A percentile compares a stretch with the other conserved stretches of the same genome.
Conservation (phyloP, 352 stramenopile genomes). For the Globisporangium alternatum region DNA sequence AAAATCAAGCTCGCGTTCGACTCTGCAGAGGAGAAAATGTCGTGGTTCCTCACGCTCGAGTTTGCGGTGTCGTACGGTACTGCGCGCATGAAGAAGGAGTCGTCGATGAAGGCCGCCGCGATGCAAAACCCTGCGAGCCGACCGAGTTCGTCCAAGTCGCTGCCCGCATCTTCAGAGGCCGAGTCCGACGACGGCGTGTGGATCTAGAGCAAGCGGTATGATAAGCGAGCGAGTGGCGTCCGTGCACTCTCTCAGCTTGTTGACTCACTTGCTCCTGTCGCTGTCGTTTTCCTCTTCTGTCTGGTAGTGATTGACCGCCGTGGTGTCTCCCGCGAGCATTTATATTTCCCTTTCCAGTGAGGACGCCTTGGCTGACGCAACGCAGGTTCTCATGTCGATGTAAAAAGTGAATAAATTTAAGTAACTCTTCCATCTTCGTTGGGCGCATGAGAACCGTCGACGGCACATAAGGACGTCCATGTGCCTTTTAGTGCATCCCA, state of each 20-base stretch:
- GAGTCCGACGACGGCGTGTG: slow-evolving; percentile 63
- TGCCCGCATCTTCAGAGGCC: slow-evolving; percentile 23
- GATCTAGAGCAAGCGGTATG: slow-evolving; percentile 38
- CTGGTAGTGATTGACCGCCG: background rate
- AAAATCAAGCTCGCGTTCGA: slow-evolving; percentile 82
- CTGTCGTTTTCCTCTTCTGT: background rate
- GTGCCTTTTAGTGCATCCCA: background rate
- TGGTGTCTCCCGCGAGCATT: slow-evolving; percentile 1
- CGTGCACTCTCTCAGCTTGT: too few species aligned
- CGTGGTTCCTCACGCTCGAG: slow-evolving; percentile 77
- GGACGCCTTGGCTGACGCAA: background rate
- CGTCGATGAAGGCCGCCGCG: slow-evolving; percentile 37
- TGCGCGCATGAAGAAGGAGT: slow-evolving; percentile 69
- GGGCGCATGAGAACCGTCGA: too few species aligned
- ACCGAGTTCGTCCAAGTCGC: slow-evolving; percentile 39
- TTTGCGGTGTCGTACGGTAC: slow-evolving; percentile 67
- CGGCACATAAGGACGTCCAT: too few species aligned
- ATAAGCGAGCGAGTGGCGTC: background rate
- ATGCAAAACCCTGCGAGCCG: slow-evolving; percentile 32
- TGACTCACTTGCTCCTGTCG: background rate
- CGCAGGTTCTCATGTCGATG: slow-evolving; percentile 4
- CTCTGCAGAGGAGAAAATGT: slow-evolving; percentile 80
- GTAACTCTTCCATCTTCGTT: background rate
- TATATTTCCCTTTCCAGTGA: slow-evolving; percentile 5
- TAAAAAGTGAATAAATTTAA: slow-evolving; percentile 21